Percentiles rank a stretch among this genome's conserved stretches.
Conservation (phyloP, 202 grass and related monocot genomes). For the Schoenoplectus tabernaemontani region DNA sequence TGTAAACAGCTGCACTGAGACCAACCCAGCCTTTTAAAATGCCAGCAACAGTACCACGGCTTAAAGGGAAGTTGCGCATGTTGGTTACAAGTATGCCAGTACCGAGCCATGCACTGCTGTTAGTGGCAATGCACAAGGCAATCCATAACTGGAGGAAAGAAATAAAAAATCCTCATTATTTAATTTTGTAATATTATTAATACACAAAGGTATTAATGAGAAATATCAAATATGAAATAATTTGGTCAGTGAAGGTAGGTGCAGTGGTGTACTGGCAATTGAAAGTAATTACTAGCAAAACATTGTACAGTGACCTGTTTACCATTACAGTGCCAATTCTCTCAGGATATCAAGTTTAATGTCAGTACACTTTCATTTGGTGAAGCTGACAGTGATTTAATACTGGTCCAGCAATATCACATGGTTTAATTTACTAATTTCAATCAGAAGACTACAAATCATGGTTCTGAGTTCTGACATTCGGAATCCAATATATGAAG, state of each 20-base stretch:
- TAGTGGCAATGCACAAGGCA: constrained; percentile 79
- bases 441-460: background rate
- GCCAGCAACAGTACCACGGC: constrained; percentile 83
- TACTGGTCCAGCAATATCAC: background rate
- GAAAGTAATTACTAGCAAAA: background rate
- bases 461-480: background rate
- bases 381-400: background rate
- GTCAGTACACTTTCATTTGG: background rate
- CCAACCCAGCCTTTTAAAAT: constrained; percentile 93
- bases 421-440: background rate
- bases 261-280: background rate
- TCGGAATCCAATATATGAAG: background rate
- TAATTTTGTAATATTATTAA: background rate
- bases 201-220: background rate
- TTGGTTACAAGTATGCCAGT: constrained; percentile 87
- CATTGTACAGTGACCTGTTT: background rate
- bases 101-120: constrained; percentile 94
- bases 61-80: constrained; percentile 97
- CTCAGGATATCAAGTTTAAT: background rate
- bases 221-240: background rate
- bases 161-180: background rate
- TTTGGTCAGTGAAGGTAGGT: background rate
- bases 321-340: background rate
- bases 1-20: constrained; percentile 88
- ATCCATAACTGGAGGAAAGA: constrained; percentile 62